Percentiles rank a stretch among this genome's conserved stretches.
Conservation (phyloP, 164 flowering plant genomes). For the Nymphaea colorata region DNA sequence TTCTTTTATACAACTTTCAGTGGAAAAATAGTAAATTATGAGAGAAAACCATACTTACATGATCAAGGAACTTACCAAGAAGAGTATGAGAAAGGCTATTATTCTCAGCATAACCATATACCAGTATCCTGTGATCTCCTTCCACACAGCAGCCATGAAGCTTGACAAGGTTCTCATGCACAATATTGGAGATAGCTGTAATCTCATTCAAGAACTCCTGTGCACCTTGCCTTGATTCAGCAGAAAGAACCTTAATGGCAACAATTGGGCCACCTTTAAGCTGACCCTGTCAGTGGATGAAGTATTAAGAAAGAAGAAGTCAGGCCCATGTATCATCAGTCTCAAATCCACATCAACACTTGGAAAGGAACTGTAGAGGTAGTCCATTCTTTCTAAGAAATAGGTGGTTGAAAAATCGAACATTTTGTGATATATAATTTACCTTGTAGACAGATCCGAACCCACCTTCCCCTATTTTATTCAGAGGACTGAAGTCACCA, state of each 20-base stretch:
- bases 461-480: constrained; percentile 93
- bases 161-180: constrained; percentile 76
- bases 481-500: constrained; percentile 44
- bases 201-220: constrained; percentile 80
- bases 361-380: background rate
- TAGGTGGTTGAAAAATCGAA: background rate
- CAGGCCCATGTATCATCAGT: background rate
- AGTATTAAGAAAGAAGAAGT: background rate
- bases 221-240: constrained; percentile 77
- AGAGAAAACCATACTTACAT: background rate
- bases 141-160: constrained; percentile 91
- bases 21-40: background rate
- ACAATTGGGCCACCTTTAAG: constrained; percentile 57
- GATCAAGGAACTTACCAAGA: constrained; percentile 37
- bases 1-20: background rate
- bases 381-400: background rate
- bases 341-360: background rate
- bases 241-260: constrained; percentile 85
- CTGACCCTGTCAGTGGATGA: constrained; percentile 47
- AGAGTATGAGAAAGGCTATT: constrained; percentile 82
- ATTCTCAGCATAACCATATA: constrained; percentile 79
- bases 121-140: constrained; percentile 68
- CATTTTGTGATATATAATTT: constrained; percentile 4
- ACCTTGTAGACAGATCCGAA: constrained; percentile 91
- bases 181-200: constrained; percentile 48